Percentiles rank a stretch among this genome's conserved stretches.
Conservation (phyloP, 192 early-diverging fungal species). For the Podila minutissima region DNA sequence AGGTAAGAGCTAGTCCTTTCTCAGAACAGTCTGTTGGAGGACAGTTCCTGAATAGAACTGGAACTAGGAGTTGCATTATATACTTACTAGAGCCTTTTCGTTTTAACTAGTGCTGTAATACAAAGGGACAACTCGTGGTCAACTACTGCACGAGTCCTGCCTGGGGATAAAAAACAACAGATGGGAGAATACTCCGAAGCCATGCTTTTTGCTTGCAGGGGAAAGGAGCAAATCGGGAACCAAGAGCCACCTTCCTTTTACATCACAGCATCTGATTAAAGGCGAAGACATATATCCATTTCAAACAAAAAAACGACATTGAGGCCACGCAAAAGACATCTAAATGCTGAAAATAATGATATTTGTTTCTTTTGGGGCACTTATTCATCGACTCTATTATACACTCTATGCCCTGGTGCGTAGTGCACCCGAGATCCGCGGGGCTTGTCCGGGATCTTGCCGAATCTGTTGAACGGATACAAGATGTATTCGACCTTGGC, state of each 20-base stretch:
- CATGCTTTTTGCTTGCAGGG: too few relatives aligned
- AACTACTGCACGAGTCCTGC: slow-evolving; percentile 94
- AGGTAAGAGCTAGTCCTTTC: slow-evolving; percentile 58
- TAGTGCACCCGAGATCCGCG: slow-evolving; percentile 21
- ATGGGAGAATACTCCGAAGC: too few relatives aligned
- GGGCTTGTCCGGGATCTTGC: slow-evolving; percentile 52
- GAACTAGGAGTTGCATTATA: not conserved
- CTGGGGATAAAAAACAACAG: slow-evolving; percentile 72
- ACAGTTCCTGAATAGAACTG: too few relatives aligned
- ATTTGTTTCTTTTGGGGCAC: not conserved
- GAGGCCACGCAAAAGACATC: too few relatives aligned
- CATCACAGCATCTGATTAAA: too few relatives aligned
- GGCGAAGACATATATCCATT: not conserved
- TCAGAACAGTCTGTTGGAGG: too few relatives aligned
- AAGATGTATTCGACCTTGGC: slow-evolving; percentile 67
- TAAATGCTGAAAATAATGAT: slow-evolving; percentile 2
- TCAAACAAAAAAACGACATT: not conserved
- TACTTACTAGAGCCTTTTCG: not conserved
- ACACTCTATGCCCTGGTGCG: slow-evolving; percentile 40
- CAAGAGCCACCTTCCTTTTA: too few relatives aligned
- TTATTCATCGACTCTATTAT: slow-evolving; percentile 27
- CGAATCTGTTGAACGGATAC: slow-evolving; percentile 77
- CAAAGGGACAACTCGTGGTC: slow-evolving; percentile 84
- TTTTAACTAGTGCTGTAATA: slow-evolving; percentile 78
- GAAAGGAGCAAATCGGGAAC: too few relatives aligned